Percentiles rank a stretch among this genome's conserved stretches.
These are phyloP conservation scores for Acacia melanoxylon DNA, from an alignment of 306 rosid species.

Conservation along the genomic window DNA sequence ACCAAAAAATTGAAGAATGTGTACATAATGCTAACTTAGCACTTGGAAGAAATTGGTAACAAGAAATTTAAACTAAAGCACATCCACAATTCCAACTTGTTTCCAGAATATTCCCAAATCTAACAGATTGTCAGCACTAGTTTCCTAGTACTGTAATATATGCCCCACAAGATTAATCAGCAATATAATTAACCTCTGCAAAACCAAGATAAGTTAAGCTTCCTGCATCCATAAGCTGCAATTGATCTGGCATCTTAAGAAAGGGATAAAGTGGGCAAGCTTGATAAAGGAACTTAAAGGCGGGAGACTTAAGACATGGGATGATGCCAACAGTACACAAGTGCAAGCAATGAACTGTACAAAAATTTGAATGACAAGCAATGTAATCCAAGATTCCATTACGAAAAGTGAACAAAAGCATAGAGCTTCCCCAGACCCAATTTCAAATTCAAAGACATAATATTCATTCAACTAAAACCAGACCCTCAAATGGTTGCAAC, in stretches of 20 bases:
- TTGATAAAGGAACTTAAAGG: not conserved
- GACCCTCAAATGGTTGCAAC: not conserved
- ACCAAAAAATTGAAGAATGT: not conserved
- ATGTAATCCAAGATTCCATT: not conserved
- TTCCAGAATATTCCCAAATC: not conserved
- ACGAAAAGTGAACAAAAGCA: not conserved
- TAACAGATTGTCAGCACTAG: not conserved
- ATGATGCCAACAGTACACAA: not conserved
- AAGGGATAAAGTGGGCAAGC: not conserved
- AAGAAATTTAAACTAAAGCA: not conserved
- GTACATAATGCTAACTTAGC: not conserved
- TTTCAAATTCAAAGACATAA: not conserved
- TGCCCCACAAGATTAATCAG: constrained; percentile 7
- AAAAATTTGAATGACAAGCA: not conserved
- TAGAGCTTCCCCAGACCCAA: not conserved
- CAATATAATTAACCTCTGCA: not conserved
- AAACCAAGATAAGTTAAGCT: constrained; percentile 1
- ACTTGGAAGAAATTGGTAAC: not conserved
- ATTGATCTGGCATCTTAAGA: not conserved
- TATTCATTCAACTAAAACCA: not conserved
- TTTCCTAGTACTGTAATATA: constrained; percentile 12
- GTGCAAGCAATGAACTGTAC: not conserved
- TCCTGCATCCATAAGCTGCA: not conserved
- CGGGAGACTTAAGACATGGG: not conserved
- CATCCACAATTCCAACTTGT: not conserved